Evolutionary conservation across 2,329 filamentous ascomycete genomes (phyloP), one percentile per base, ranked within the genome.

Genomic region (Aspergillus costaricaensis): DNA sequence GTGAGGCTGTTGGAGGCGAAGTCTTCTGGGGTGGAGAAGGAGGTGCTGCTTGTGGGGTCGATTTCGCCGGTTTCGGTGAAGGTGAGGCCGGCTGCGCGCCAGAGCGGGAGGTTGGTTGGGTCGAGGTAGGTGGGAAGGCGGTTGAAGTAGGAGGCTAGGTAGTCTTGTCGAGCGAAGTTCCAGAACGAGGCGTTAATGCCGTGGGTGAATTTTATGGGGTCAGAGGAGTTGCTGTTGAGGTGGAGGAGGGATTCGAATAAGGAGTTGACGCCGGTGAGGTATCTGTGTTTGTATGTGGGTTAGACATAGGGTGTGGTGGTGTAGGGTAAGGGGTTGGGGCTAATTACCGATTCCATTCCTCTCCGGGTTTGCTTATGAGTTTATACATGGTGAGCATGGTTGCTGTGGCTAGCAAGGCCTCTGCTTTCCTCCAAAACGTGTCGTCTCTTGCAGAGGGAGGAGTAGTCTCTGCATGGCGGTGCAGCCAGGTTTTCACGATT

Each of bases 371-470:
- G 68, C 88, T 85, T n/a, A 89, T 72, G 43, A 88, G 82, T 62
- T 88, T 86, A 58, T 87, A 88, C 0, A 85, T 81, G 59, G 84
- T 87, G 1, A 89, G 75, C 1, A 89, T 86, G 0, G 84, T 82
- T 1, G 85, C 83, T 3, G 86, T 83, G 4, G 85, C 84, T 8
- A 88, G 76, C 7, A 87, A 75, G 49, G 88, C 84, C 64, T 88
- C 85, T 4, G 81, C 78, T 63, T 81, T 81, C 52, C 79, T 79
- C 38, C 77, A 67, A 38, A 77, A 62, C 59, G 62, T 41, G n/a
- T 58, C 60, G 32, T 62, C 61, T 4, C 53, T 41, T 14, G 44
- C 51, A 2, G 55, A 23, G 9, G 57, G 27, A 14, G 23, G 48
- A 10, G 55, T 39, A 27, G 67, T 61, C 59, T 63, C 61, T 21